phyloP scores from a whole-genome alignment of 169 alveolate genomes.

The Plasmodium vivax region DNA sequence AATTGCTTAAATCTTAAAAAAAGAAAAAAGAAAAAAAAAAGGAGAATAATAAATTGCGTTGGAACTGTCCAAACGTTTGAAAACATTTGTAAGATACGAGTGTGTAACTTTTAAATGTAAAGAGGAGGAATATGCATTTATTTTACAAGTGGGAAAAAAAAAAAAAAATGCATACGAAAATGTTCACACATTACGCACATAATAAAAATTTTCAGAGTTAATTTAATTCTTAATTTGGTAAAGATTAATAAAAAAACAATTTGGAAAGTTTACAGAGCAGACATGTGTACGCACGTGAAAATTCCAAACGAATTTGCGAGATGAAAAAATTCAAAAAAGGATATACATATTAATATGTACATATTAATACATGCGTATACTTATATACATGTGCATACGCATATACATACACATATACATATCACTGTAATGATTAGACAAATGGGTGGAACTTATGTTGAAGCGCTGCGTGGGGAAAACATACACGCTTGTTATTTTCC shows the following conservation, averaged over 20 bases:
- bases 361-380: too few species aligned
- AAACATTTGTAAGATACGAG: background rate
- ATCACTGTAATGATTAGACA: conserved; percentile 34
- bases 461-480: background rate
- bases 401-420: too few species aligned
- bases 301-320: background rate
- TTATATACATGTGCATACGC: too few species aligned
- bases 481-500: conserved; percentile 5
- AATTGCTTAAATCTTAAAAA: conserved; percentile 26
- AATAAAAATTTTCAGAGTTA: conserved; percentile 1
- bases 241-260: conserved; percentile 17
- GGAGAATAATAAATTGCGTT: background rate
- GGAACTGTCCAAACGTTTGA: background rate
- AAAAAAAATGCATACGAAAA: background rate
- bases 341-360: background rate
- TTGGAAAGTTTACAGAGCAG: background rate
- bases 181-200: background rate
- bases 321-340: conserved; percentile 4
- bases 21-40: background rate
- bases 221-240: background rate
- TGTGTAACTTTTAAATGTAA: background rate
- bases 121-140: background rate
- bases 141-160: background rate
- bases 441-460: conserved; percentile 3
- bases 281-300: background rate